phyloP scores from a whole-genome alignment of 169 alveolate species.

The Plasmodium chabaudi region DNA sequence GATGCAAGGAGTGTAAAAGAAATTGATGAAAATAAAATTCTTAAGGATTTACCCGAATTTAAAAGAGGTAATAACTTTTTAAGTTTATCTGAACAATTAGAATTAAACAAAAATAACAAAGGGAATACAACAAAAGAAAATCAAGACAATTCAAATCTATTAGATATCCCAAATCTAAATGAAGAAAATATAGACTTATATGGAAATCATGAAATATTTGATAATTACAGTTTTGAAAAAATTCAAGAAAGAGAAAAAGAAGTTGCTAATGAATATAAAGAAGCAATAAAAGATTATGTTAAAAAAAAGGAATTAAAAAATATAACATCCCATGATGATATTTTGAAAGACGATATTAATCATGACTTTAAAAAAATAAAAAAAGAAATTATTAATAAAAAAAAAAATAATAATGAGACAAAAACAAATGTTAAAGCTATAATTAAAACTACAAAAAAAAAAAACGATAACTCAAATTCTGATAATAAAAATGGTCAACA shows the following conservation, averaged over 20 bases:
- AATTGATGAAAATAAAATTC: slow-evolving; percentile 32
- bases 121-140: not conserved
- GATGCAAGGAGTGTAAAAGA: slow-evolving; percentile 74
- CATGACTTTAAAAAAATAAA: slow-evolving; percentile 23
- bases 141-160: not conserved
- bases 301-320: slow-evolving; percentile 48
- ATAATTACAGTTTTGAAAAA: slow-evolving; percentile 50
- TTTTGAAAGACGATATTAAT: slow-evolving; percentile 22
- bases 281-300: slow-evolving; percentile 41
- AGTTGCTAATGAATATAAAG: slow-evolving; percentile 41
- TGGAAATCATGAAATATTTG: slow-evolving; percentile 35
- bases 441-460: slow-evolving; percentile 64
- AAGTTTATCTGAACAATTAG: slow-evolving; percentile 64
- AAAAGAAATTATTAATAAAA: slow-evolving; percentile 35
- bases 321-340: not conserved
- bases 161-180: slow-evolving; percentile 15
- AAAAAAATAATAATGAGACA: slow-evolving; percentile 7
- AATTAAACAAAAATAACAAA: slow-evolving; percentile 40
- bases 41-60: slow-evolving; percentile 73
- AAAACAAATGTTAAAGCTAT: slow-evolving; percentile 55
- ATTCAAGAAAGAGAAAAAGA: slow-evolving; percentile 43
- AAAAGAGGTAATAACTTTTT: slow-evolving; percentile 48
- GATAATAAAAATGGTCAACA: not conserved
- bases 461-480: not conserved
- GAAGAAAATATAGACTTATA: slow-evolving; percentile 43